Evolutionary conservation across 495 filamentous ascomycete species (phyloP), one percentile per base, ranked within the genome.

Genomic region (Barbatosphaeria neglecta): DNA sequence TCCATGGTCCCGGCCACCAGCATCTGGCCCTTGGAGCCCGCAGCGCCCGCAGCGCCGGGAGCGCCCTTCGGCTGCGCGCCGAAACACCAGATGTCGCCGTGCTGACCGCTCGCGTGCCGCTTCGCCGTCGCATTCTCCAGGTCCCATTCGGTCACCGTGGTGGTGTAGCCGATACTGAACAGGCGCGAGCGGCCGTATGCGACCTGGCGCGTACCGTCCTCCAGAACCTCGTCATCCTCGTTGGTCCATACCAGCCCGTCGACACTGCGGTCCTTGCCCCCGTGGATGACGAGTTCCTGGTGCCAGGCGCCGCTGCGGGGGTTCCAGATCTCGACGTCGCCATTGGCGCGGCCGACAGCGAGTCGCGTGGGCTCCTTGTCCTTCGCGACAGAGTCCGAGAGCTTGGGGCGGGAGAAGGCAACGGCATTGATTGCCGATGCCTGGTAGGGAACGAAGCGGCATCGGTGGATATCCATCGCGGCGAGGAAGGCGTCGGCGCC

Each of bases 291-390:
- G 13, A 79, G 82, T 67, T 99, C 92, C 55, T 96, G 92, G 55
- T 85, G 74, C 92, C 92, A 99, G 40, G 75, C 65, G 13, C 90
- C 89, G 50, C 77, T 76, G 48, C 84, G 64, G 6, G 93, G 92
- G 62, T 95, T 95, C 93, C 93, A 99, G 49, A 99, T 89, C 66
- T 97, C 92, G 54, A 99, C 92, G 57, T 95, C 87, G 55, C 92
- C 92, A 61, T 96, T 96, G 38, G 87, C 83, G 50, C 92, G 82
- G 43, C 92, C 92, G 53, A 99, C 75, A 11, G 92, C 93, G 17
- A 97, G 77, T 50, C 89, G 78, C n/a, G 72, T 66, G 43, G 67
- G 65, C 43, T 68, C 64, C 37, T 55, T 51, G 39, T 84, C 70
- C 50, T 74, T 82, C 22, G 73, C 73, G 43, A 74, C 72, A 9